These are phyloP conservation scores for Epichloe scottii DNA, from an alignment of 2,329 filamentous ascomycete genomes.

Conservation along the genomic window DNA sequence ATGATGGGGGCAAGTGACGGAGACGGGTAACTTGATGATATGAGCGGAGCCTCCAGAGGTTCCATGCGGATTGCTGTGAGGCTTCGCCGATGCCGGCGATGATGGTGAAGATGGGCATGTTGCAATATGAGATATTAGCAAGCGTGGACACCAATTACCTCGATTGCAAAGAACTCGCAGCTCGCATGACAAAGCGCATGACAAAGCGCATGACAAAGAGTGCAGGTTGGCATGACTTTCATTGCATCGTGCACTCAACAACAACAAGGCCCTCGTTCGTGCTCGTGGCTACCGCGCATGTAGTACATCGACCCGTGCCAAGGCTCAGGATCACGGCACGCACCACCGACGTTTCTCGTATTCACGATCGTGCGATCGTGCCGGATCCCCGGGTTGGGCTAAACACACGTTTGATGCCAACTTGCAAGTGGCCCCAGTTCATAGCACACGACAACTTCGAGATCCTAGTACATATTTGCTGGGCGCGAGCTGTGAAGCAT, in stretches of 20 bases:
- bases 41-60: too few relatives aligned
- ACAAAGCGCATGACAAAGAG: too few relatives aligned
- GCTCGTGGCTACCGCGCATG: not conserved
- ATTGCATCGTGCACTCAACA: too few relatives aligned
- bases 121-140: too few relatives aligned
- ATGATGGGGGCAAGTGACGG: not conserved
- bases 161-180: too few relatives aligned
- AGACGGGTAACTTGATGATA: not conserved
- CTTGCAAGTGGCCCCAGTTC: not conserved
- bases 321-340: not conserved
- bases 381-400: not conserved
- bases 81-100: not conserved
- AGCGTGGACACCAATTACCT: too few relatives aligned
- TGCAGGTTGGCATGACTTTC: too few relatives aligned
- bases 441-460: not conserved
- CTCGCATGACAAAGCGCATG: too few relatives aligned
- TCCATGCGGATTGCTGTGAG: too few relatives aligned
- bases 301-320: not conserved
- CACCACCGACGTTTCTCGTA: not conserved
- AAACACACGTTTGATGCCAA: not conserved
- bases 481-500: too few relatives aligned
- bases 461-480: not conserved
- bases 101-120: too few relatives aligned
- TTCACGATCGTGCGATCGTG: constrained; percentile 1
- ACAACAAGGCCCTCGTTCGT: too few relatives aligned